phyloP scores from a whole-genome alignment of 441 rosid genomes.

The Adansonia rubrostipa region DNA sequence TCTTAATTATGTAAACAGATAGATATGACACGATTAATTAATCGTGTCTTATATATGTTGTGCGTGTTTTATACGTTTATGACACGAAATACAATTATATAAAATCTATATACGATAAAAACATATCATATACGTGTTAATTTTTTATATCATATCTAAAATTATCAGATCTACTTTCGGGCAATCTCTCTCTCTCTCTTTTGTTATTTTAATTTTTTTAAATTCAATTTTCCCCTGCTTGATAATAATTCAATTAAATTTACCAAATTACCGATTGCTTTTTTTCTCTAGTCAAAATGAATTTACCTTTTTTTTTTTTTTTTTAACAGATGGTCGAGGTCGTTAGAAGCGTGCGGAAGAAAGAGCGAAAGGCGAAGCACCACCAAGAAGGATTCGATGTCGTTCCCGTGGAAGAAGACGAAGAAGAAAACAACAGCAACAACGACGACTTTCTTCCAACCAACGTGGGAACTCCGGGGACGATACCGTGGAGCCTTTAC shows the following conservation, averaged over 20 bases:
- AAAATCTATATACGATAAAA: too few species aligned
- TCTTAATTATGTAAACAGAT: too few species aligned
- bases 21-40: too few species aligned
- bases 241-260: constrained; percentile 19
- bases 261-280: background rate
- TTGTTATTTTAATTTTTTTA: too few species aligned
- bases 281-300: background rate
- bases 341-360: constrained; percentile 85
- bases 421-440: constrained; percentile 48
- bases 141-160: too few species aligned
- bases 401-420: constrained; percentile 60
- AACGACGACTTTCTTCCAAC: constrained; percentile 13
- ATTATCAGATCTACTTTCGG: constrained; percentile 3
- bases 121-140: too few species aligned
- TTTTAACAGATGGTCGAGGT: constrained; percentile 64
- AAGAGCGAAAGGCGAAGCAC: constrained; percentile 57
- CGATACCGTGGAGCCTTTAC: constrained; percentile 43
- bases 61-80: too few species aligned
- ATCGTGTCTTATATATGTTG: too few species aligned
- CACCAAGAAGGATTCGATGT: constrained; percentile 51
- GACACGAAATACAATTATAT: too few species aligned
- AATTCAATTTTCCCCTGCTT: constrained; percentile 13
- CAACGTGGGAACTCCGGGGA: constrained; percentile 44
- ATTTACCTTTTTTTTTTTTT: background rate
- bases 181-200: constrained; percentile 30